Percentiles rank a stretch among this genome's conserved stretches.
Evolutionary conservation across 2,329 filamentous ascomycete genomes (phyloP).

Genomic region (Drechslerella stenobrocha): DNA sequence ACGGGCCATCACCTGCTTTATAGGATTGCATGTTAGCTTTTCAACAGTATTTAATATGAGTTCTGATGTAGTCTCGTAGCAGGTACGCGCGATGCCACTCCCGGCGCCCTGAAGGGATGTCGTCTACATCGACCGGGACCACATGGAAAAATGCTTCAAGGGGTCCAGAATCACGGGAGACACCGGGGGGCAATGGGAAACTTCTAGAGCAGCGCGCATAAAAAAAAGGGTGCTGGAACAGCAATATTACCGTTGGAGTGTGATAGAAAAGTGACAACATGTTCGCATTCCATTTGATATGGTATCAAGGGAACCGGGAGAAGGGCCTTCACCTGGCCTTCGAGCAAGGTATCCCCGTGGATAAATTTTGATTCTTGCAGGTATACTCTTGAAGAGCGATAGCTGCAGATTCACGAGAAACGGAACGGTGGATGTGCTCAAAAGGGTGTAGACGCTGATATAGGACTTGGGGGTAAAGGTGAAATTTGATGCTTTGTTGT

Average conservation of each 20-base stretch:
- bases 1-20: conserved; percentile 41
- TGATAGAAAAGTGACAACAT: conserved; percentile 43
- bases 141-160: too few relatives aligned
- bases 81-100: neutral
- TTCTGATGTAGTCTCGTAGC: neutral
- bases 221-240: neutral
- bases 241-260: conserved; percentile 39
- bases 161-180: too few relatives aligned
- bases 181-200: neutral
- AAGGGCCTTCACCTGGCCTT: conserved; percentile 1
- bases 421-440: neutral
- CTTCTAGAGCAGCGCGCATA: neutral
- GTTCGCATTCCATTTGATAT: conserved; percentile 44
- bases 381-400: conserved; percentile 1
- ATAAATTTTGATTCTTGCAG: conserved; percentile 10
- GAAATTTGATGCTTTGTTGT: conserved; percentile 49
- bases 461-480: conserved; percentile 44
- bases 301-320: conserved; percentile 16
- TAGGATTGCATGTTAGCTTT: conserved; percentile 16
- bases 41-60: neutral
- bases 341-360: conserved; percentile 9
- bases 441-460: conserved; percentile 38
- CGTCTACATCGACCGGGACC: too few relatives aligned
- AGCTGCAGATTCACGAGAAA: conserved; percentile 12
- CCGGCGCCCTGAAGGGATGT: neutral